Conservation (phyloP, 768 basidiomycete genomes). For the Mycena sanguinolenta region DNA sequence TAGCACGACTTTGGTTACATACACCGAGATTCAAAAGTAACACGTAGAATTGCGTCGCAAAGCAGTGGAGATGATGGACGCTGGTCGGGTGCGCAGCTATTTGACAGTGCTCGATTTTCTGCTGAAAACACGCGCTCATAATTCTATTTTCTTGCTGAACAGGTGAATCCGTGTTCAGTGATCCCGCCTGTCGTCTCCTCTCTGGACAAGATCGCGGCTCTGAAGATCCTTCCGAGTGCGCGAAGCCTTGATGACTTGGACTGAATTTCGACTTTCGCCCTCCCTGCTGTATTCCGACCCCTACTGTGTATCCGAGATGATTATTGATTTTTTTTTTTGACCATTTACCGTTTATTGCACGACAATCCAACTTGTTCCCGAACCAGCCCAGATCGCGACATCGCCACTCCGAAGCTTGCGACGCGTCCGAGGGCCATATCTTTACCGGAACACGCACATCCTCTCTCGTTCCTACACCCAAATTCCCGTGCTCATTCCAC, state of each 20-base stretch:
- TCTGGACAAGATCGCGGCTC: not conserved
- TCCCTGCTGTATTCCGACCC: not conserved
- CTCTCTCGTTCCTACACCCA: constrained; percentile 74
- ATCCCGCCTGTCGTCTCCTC: not conserved
- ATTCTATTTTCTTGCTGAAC: not conserved
- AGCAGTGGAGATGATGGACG: not conserved
- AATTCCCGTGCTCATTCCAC: constrained; percentile 98
- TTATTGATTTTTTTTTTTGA: not conserved
- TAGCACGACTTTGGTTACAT: not conserved
- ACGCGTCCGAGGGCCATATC: constrained; percentile 61
- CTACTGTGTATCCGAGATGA: too few species aligned
- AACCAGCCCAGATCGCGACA: constrained; percentile 42
- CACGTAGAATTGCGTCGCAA: not conserved
- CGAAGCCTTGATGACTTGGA: not conserved
- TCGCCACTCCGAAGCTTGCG: constrained; percentile 2
- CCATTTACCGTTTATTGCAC: constrained; percentile 7
- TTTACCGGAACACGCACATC: constrained; percentile 65
- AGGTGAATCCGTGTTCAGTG: not conserved
- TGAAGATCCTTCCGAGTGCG: not conserved
- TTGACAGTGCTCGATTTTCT: too few species aligned
- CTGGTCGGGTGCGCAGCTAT: not conserved
- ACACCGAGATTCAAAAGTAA: not conserved
- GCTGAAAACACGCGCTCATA: not conserved
- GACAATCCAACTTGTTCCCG: constrained; percentile 37
- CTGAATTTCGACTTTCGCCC: not conserved